phyloP scores from a whole-genome alignment of 2,329 filamentous ascomycete genomes.

The Chrysoporthe puriensis region DNA sequence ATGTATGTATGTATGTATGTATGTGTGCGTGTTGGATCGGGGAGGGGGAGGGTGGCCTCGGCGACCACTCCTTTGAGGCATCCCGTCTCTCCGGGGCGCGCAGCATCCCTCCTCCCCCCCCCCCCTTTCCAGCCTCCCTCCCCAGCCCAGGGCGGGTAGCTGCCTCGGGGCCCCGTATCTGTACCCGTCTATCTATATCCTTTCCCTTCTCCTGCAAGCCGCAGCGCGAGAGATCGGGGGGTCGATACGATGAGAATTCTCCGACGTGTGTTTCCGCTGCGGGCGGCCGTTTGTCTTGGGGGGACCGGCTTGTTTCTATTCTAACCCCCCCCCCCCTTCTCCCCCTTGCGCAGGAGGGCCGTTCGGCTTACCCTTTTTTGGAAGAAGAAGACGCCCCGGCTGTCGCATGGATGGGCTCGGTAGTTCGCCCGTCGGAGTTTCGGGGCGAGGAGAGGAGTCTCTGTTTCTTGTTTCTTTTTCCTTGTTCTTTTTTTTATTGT shows the following conservation, averaged over 20 bases:
- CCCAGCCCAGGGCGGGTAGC: slow-evolving; percentile 12
- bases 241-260: slow-evolving; percentile 17
- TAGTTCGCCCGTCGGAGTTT: no score
- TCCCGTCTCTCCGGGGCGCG: background rate
- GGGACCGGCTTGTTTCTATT: background rate
- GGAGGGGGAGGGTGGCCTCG: no score
- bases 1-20: no score
- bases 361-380: no score
- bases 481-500: background rate
- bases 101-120: no score
- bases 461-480: background rate
- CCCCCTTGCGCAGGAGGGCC: no score
- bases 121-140: no score
- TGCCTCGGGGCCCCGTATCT: slow-evolving; percentile 1
- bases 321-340: no score
- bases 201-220: slow-evolving; percentile 1
- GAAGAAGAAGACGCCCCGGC: no score
- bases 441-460: no score
- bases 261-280: slow-evolving; percentile 19
- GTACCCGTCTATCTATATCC: background rate
- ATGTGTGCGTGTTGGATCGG: background rate
- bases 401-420: no score
- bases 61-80: background rate
- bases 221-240: slow-evolving; percentile 4
- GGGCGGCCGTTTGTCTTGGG: background rate